Conservation (phyloP, 192 early-diverging fungal species). For the Neocallimastix lanati region DNA sequence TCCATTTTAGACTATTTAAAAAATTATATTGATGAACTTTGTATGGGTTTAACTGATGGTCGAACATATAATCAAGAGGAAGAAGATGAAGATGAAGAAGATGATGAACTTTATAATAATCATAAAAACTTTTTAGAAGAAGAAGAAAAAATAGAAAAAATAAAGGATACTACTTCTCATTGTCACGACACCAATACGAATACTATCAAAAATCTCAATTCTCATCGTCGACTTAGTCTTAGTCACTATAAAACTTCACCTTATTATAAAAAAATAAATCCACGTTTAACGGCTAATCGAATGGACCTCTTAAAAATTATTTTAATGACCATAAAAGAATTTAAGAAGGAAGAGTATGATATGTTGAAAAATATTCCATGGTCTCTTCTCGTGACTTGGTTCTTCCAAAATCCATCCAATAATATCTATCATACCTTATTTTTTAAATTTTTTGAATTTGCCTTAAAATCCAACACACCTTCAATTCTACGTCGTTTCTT, state of each 20-base stretch:
- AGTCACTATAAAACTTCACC: too few relatives aligned
- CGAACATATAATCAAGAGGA: neutral
- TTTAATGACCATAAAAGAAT: neutral
- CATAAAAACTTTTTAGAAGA: too few relatives aligned
- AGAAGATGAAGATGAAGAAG: neutral
- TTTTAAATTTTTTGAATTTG: neutral
- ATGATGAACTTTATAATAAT: too few relatives aligned
- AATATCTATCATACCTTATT: neutral
- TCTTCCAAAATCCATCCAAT: neutral
- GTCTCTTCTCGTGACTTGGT: neutral
- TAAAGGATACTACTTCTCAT: too few relatives aligned
- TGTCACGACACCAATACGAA: too few relatives aligned
- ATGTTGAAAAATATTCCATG: neutral
- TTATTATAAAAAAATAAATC: neutral
- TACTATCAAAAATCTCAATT: too few relatives aligned
- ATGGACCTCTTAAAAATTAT: neutral
- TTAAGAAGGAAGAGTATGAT: neutral
- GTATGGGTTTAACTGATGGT: neutral
- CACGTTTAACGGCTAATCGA: neutral
- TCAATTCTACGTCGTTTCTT: neutral
- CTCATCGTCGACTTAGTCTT: too few relatives aligned
- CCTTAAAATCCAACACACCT: neutral
- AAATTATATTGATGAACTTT: neutral
- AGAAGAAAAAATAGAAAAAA: too few relatives aligned
- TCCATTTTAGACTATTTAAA: neutral